Evolutionary conservation across 1,284 basidiomycete genomes (phyloP).

Genomic region (Irpex lacteus): DNA sequence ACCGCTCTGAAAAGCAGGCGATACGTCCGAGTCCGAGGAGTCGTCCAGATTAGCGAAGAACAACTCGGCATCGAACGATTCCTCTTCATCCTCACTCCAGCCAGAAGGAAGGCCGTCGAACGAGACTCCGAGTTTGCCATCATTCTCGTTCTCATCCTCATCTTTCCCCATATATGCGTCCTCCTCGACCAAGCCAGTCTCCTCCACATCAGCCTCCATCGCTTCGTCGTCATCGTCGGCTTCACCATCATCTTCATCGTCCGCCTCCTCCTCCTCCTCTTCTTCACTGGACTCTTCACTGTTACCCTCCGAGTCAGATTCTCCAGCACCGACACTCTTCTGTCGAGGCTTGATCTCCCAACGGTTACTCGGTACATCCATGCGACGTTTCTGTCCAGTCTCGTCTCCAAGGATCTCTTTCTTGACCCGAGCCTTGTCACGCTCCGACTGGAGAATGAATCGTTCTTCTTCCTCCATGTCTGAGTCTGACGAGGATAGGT

Average conservation of each 20-base stretch:
- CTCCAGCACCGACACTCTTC: conserved; percentile 60
- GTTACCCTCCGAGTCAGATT: conserved; percentile 32
- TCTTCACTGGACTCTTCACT: conserved; percentile 33
- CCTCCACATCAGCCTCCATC: conserved; percentile 43
- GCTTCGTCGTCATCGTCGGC: conserved; percentile 29
- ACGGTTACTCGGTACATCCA: conserved; percentile 39
- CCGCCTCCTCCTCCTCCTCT: conserved; percentile 24
- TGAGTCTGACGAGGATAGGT: conserved; percentile 18
- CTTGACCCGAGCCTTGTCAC: conserved; percentile 13
- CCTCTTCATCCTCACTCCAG: conserved; percentile 65
- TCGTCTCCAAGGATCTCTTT: conserved; percentile 30
- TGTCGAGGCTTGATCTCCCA: conserved; percentile 71
- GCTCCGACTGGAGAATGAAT: conserved; percentile 43
- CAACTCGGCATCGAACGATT: conserved; percentile 75
- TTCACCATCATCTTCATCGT: conserved; percentile 46
- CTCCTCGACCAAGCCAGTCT: conserved; percentile 36
- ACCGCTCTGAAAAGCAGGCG: conserved; percentile 30
- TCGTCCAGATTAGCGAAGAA: conserved; percentile 68
- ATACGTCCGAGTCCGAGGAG: conserved; percentile 44
- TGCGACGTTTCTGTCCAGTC: conserved; percentile 39
- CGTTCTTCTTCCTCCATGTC: conserved; percentile 51
- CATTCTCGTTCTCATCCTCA: conserved; percentile 29
- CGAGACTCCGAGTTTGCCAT: conserved; percentile 35
- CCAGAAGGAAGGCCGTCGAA: conserved; percentile 41
- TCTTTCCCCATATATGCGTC: conserved; percentile 10